Conservation (phyloP, 805 yeast species). For the Saccharomycopsis sp. region DNA sequence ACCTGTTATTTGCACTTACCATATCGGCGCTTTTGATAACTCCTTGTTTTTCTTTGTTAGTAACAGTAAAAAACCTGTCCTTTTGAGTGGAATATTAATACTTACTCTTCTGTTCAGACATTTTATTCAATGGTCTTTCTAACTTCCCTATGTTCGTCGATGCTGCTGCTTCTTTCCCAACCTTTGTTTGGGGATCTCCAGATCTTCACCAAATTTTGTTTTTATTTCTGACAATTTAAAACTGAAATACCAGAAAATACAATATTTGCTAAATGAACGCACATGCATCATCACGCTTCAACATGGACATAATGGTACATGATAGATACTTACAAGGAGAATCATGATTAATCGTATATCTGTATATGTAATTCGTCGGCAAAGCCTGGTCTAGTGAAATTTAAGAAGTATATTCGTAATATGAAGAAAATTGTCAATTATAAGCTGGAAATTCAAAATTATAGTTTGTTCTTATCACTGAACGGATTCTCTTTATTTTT, state of each 20-base stretch:
- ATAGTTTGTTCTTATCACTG: conserved; percentile 5
- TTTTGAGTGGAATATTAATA: background rate
- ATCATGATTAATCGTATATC: no score
- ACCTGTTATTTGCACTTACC: conserved; percentile 16
- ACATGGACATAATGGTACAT: no score
- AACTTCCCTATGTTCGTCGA: background rate
- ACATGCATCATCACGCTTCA: no score
- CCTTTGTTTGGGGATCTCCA: no score
- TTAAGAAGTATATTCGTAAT: background rate
- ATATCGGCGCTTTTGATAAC: conserved; percentile 14
- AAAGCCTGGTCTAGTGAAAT: background rate
- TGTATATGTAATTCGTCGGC: background rate
- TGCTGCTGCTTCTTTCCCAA: background rate
- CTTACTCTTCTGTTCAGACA: conserved; percentile 15
- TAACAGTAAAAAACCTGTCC: background rate
- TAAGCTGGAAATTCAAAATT: background rate
- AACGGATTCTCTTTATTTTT: conserved; percentile 7
- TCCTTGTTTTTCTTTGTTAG: conserved; percentile 1
- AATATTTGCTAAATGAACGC: no score
- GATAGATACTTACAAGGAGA: no score
- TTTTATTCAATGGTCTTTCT: background rate
- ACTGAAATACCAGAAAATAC: no score
- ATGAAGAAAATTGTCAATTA: background rate
- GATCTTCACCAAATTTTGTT: no score
- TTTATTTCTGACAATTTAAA: no score